A percentile compares a stretch with the other conserved stretches of the same genome.
Evolutionary conservation across 345 rosid genomes (phyloP).

Genomic region (Fremontodendron californicum): DNA sequence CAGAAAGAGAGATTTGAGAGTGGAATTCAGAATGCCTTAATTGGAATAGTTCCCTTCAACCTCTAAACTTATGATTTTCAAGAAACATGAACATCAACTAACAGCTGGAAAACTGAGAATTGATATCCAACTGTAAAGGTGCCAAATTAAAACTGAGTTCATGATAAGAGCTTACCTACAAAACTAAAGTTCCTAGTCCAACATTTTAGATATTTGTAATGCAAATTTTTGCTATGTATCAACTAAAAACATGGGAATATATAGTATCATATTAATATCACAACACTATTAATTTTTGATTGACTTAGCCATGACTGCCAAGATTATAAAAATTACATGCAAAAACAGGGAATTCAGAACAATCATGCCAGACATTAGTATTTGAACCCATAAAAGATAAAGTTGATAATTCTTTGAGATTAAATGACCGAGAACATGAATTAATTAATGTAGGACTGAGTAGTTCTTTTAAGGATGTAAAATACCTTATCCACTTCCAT

Average conservation of each 20-base stretch:
- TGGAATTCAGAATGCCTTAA: background rate
- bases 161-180: background rate
- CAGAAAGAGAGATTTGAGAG: background rate
- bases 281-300: background rate
- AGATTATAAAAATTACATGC: background rate
- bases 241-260: background rate
- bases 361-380: too few species aligned
- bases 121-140: background rate
- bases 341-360: background rate
- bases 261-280: background rate
- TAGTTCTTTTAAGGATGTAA: background rate
- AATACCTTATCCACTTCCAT: conserved; percentile 72
- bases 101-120: background rate
- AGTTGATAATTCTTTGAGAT: background rate
- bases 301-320: background rate
- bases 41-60: background rate
- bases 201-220: background rate
- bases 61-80: background rate
- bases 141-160: background rate
- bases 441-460: too few species aligned
- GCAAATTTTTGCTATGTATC: background rate
- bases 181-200: background rate
- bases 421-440: too few species aligned
- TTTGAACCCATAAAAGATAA: too few species aligned
- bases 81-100: background rate